A percentile compares a stretch with the other conserved stretches of the same genome.
phyloP scores from a whole-genome alignment of 108 stramenopile species.

The Craspedostauros australis region DNA sequence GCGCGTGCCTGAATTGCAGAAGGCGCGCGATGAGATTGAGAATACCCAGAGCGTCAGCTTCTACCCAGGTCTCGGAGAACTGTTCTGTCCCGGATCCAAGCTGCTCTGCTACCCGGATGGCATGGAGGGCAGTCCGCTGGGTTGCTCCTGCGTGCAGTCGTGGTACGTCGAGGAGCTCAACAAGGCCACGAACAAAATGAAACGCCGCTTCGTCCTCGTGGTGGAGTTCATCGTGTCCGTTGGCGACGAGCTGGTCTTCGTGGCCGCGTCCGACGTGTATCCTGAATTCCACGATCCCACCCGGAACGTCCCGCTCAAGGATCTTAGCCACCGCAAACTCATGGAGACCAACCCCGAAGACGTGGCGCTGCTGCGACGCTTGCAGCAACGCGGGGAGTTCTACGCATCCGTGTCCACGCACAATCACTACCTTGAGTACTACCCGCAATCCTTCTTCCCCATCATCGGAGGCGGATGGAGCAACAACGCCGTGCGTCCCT shows the following conservation, averaged over 20 bases:
- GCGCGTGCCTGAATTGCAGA: slow-evolving; percentile 25
- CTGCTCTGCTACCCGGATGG: slow-evolving; percentile 54
- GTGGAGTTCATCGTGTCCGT: slow-evolving; percentile 59
- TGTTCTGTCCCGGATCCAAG: slow-evolving; percentile 51
- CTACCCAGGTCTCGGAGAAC: slow-evolving; percentile 59
- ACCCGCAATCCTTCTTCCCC: slow-evolving; percentile 54
- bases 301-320: slow-evolving; percentile 39
- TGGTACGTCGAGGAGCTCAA: slow-evolving; percentile 62
- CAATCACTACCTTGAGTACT: slow-evolving; percentile 64
- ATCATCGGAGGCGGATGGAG: slow-evolving; percentile 59
- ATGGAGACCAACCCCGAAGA: slow-evolving; percentile 25
- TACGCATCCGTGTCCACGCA: slow-evolving; percentile 54
- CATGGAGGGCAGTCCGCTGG: slow-evolving; percentile 60
- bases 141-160: slow-evolving; percentile 55
- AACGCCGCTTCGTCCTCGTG: slow-evolving; percentile 51
- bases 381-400: slow-evolving; percentile 59
- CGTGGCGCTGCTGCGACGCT: slow-evolving; percentile 25
- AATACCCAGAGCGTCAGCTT: slow-evolving; percentile 47
- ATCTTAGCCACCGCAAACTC: slow-evolving; percentile 51
- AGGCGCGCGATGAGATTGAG: slow-evolving; percentile 45
- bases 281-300: slow-evolving; percentile 58
- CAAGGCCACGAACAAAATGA: slow-evolving; percentile 50
- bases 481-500: slow-evolving; percentile 53
- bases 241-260: slow-evolving; percentile 57
- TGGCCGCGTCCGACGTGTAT: slow-evolving; percentile 56